A percentile compares a stretch with the other conserved stretches of the same genome.
phyloP scores from a whole-genome alignment of 73 alveolate genomes.

The Tetrahymena borealis region DNA sequence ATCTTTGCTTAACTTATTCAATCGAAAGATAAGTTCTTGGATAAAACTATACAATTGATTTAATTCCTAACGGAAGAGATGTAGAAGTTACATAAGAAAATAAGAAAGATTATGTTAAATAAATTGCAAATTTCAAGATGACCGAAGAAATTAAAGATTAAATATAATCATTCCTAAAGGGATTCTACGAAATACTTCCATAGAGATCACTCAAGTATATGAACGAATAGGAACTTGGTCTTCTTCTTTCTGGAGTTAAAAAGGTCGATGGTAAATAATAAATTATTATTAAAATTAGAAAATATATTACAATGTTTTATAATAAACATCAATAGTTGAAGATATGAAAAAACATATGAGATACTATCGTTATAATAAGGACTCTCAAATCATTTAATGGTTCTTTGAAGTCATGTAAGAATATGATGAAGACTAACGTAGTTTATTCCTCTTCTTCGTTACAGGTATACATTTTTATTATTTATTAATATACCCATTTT shows the following conservation, averaged over 20 bases:
- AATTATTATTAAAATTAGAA: background rate
- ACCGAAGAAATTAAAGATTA: constrained; percentile 61
- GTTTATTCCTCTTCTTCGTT: constrained; percentile 79
- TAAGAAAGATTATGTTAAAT: constrained; percentile 66
- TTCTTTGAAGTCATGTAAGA: constrained; percentile 78
- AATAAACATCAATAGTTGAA: too few species aligned
- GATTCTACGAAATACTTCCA: constrained; percentile 81
- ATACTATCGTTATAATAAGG: constrained; percentile 64
- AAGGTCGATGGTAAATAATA: constrained; percentile 47
- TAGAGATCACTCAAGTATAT: constrained; percentile 62
- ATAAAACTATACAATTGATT: constrained; percentile 57
- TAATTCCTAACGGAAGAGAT: constrained; percentile 70
- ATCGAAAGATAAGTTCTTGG: constrained; percentile 69
- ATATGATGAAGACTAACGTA: constrained; percentile 67
- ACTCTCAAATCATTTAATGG: constrained; percentile 53
- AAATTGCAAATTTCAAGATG: constrained; percentile 58
- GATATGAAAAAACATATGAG: constrained; percentile 79
- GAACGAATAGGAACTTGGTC: constrained; percentile 34
- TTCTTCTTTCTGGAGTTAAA: background rate
- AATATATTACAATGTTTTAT: background rate
- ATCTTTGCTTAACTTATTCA: constrained; percentile 5
- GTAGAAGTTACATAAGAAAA: constrained; percentile 69
- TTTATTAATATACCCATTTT: too few species aligned
- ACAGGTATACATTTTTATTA: constrained; percentile 46
- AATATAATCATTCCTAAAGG: constrained; percentile 69